Conservation (phyloP, 148 eudicot species). For the Amaranthus cruentus region DNA sequence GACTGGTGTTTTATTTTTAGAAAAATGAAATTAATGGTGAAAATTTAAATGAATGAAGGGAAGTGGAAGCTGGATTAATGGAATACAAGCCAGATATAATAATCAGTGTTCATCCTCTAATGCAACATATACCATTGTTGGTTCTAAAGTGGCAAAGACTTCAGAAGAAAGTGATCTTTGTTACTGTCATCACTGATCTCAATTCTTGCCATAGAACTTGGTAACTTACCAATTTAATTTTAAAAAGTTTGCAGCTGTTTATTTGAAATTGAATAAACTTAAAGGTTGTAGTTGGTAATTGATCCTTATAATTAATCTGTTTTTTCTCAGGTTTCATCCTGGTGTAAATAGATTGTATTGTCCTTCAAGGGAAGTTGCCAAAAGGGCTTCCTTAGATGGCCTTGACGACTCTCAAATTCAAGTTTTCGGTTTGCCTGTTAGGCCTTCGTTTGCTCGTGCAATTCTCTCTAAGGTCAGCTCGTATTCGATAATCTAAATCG, state of each 20-base stretch:
- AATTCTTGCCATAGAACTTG: slow-evolving; percentile 94
- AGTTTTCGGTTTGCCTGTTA: slow-evolving; percentile 89
- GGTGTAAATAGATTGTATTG: slow-evolving; percentile 85
- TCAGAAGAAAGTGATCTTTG: slow-evolving; percentile 87
- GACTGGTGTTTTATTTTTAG: no score
- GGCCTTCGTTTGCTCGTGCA: slow-evolving; percentile 86
- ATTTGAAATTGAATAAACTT: not conserved
- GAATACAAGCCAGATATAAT: slow-evolving; percentile 95
- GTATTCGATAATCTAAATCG: not conserved
- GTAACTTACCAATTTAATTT: slow-evolving; percentile 30
- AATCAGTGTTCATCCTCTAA: slow-evolving; percentile 93
- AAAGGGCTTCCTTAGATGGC: slow-evolving; percentile 74
- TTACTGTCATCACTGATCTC: slow-evolving; percentile 91
- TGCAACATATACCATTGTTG: slow-evolving; percentile 97
- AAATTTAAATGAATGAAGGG: slow-evolving; percentile 46
- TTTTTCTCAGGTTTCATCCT: slow-evolving; percentile 69
- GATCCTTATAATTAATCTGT: not conserved
- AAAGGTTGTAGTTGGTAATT: not conserved
- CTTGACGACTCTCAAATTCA: slow-evolving; percentile 72
- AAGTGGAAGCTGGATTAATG: slow-evolving; percentile 96
- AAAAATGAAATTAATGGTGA: slow-evolving; percentile 2
- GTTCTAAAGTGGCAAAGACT: slow-evolving; percentile 98
- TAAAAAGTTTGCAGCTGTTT: not conserved
- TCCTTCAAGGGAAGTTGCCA: slow-evolving; percentile 92
- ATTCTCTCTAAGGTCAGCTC: slow-evolving; percentile 60